Conservation (phyloP, 495 filamentous ascomycete species). For the Xylaria palmicola region DNA sequence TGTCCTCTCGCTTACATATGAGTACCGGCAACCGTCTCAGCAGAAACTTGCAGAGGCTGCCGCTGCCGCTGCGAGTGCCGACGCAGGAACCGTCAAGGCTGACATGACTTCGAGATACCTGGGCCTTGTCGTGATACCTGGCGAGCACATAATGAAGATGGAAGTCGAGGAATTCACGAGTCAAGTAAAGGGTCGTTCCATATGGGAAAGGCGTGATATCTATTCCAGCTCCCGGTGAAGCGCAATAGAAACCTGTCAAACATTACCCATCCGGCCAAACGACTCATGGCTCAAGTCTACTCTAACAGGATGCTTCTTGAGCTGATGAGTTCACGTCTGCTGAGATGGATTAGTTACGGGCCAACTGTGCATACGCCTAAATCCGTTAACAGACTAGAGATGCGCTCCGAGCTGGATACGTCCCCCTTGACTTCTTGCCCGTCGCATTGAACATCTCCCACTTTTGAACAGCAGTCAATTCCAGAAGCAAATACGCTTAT, state of each 20-base stretch:
- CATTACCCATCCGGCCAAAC: background rate
- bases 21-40: conserved; percentile 73
- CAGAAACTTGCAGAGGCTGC: conserved; percentile 50
- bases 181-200: conserved; percentile 37
- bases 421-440: too few relatives aligned
- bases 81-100: conserved; percentile 48
- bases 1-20: conserved; percentile 79
- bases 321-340: too few relatives aligned
- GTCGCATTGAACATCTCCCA: too few relatives aligned
- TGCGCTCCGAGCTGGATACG: too few relatives aligned
- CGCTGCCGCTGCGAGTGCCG: conserved; percentile 32
- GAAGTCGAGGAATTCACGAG: conserved; percentile 74
- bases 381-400: too few relatives aligned
- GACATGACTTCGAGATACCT: conserved; percentile 83
- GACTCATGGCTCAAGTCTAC: background rate
- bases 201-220: conserved; percentile 21
- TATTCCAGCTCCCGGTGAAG: conserved; percentile 9
- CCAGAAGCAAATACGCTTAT: too few relatives aligned
- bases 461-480: too few relatives aligned
- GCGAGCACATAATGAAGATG: conserved; percentile 79
- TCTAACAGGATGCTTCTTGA: background rate
- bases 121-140: conserved; percentile 87
- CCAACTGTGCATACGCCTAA: too few relatives aligned
- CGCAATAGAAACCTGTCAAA: background rate
- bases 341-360: too few relatives aligned